These are phyloP conservation scores for Parvularia atlantis DNA, from an alignment of 78 protist genomes.

Conservation along the genomic window DNA sequence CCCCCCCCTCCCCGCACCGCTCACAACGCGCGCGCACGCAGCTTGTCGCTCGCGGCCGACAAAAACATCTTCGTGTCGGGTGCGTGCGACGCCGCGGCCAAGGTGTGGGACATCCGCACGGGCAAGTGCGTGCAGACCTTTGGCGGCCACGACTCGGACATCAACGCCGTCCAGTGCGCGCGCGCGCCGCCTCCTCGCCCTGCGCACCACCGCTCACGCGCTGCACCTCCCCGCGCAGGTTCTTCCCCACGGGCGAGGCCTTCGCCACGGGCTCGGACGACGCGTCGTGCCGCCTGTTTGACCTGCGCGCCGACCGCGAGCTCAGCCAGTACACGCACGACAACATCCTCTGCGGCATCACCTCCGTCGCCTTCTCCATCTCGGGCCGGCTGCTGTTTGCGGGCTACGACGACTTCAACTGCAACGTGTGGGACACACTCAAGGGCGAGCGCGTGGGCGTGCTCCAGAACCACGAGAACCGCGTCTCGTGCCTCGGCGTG, in stretches of 20 bases:
- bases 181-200: no score
- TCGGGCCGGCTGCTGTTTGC: slow-evolving; percentile 74
- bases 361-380: slow-evolving; percentile 77
- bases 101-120: slow-evolving; percentile 81
- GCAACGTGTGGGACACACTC: slow-evolving; percentile 91
- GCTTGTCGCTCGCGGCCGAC: slow-evolving; percentile 52
- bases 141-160: slow-evolving; percentile 88
- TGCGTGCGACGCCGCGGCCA: slow-evolving; percentile 77
- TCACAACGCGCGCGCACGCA: not conserved
- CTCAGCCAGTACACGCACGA: slow-evolving; percentile 69
- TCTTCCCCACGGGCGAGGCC: slow-evolving; percentile 63
- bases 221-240: slow-evolving; percentile 5
- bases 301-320: slow-evolving; percentile 88
- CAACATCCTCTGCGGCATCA: slow-evolving; percentile 72
- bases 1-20: not conserved
- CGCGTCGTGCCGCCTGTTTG: slow-evolving; percentile 85
- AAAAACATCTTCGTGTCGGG: slow-evolving; percentile 77
- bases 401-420: slow-evolving; percentile 80
- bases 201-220: no score
- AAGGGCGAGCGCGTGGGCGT: slow-evolving; percentile 60
- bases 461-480: slow-evolving; percentile 81
- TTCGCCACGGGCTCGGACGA: slow-evolving; percentile 96
- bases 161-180: slow-evolving; percentile 85
- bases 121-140: slow-evolving; percentile 80
- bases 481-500: slow-evolving; percentile 90